Evolutionary conservation across 208 protist genomes (phyloP), one percentile per base, ranked within the genome.

Genomic region (Crithidia sp.): DNA sequence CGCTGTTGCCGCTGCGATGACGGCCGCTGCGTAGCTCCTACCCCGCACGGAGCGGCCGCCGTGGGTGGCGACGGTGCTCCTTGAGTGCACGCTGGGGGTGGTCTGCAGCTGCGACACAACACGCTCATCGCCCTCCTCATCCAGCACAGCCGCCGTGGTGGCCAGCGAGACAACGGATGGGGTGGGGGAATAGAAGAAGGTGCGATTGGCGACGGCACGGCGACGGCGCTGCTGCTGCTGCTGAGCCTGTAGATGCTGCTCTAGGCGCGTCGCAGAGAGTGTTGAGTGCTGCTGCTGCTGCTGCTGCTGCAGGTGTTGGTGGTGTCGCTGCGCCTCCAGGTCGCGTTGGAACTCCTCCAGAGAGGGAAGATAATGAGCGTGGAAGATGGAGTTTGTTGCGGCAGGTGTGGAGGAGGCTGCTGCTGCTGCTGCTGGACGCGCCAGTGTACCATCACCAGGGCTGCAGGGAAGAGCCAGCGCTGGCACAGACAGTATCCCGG

Each of bases 281-380:
- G 49, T 49, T 14, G 62, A 8, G 8, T 56, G 37, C 8, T 28
- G 17, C 39, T 57, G 47, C 37, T 65, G 40, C 37, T 78, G 66
- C 47, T 53, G 49, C 57, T 83, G 65, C 55, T 61, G 56, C 5
- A 67, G 64, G 53, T 67, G 72, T 53, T 78, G 64, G 43, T 83
- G 73, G 28, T 53, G 68, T 45, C 74, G 65, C 44, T 71, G 67
- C 49, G 19, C 68, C 19, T 73, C 63, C 43, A 71, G 28, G 17
- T 84, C 7, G 2, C 61, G 67, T 59, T 85, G 71, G 19, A 76
- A 72, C 68, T 85, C 81, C n/a, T 81, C 67, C 9, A 85, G 54
- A 1, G 81, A 80, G 14, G 81, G 81, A 5, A 82, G 64, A 54
- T 78, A 78, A 17, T 82, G 66, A 14, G 70, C 28, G 41, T 82